Evolutionary conservation across 2,329 filamentous ascomycete genomes (phyloP).

Genomic region (Hymenoscyphus scutula): DNA sequence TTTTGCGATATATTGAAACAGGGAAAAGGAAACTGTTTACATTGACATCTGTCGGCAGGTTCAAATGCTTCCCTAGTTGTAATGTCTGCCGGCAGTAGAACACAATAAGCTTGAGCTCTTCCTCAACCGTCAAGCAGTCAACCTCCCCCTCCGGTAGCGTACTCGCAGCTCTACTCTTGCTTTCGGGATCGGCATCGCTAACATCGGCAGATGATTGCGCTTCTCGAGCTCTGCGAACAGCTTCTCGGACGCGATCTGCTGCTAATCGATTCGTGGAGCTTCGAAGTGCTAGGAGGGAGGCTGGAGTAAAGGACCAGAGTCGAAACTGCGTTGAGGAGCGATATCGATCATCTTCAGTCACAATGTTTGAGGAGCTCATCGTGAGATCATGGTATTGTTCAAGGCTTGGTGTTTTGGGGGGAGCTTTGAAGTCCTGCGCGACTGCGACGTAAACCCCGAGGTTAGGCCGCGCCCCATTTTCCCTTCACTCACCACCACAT

Average conservation of each 20-base stretch:
- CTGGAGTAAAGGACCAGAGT: slow-evolving; percentile 85
- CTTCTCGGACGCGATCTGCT: slow-evolving; percentile 61
- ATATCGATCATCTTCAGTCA: slow-evolving; percentile 81
- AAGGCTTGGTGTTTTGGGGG: not conserved
- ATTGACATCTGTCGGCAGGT: slow-evolving; percentile 59
- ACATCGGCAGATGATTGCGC: slow-evolving; percentile 35
- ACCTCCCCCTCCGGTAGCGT: slow-evolving; percentile 46
- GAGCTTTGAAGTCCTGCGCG: not conserved
- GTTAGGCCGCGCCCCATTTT: no score
- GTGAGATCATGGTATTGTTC: slow-evolving; percentile 9
- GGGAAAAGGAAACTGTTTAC: slow-evolving; percentile 39
- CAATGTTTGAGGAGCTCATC: slow-evolving; percentile 15
- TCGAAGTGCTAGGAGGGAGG: slow-evolving; percentile 69
- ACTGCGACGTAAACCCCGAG: not conserved
- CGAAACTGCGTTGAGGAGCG: slow-evolving; percentile 85
- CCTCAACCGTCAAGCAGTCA: slow-evolving; percentile 78
- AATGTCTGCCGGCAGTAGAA: slow-evolving; percentile 69
- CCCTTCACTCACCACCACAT: no score
- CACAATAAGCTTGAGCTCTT: slow-evolving; percentile 78
- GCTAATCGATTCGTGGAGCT: slow-evolving; percentile 77
- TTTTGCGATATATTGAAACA: not conserved
- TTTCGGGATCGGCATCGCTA: slow-evolving; percentile 37
- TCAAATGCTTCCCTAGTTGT: slow-evolving; percentile 57
- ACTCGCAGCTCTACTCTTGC: slow-evolving; percentile 21
- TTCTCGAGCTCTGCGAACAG: slow-evolving; percentile 48